Evolutionary conservation across 495 filamentous ascomycete species (phyloP).

Genomic region (Zalerion maritima): DNA sequence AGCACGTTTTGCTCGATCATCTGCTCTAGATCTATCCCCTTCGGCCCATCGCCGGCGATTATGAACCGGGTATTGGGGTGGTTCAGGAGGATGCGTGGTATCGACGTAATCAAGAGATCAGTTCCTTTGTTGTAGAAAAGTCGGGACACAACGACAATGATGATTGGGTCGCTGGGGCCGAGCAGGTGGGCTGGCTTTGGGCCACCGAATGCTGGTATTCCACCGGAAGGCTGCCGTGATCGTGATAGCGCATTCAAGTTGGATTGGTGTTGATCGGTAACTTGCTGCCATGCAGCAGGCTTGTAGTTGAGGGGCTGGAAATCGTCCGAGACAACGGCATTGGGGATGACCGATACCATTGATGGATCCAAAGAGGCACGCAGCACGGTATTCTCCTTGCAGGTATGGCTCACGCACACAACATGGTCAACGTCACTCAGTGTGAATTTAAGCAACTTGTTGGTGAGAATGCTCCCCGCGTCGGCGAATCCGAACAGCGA

Average conservation of each 20-base stretch:
- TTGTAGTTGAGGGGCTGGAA: slow-evolving; percentile 54
- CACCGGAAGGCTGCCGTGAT: slow-evolving; percentile 7
- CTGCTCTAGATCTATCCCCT: slow-evolving; percentile 93
- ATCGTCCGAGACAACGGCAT: slow-evolving; percentile 92
- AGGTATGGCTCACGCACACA: slow-evolving; percentile 95
- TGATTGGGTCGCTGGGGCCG: slow-evolving; percentile 74
- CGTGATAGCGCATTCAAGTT: slow-evolving; percentile 16
- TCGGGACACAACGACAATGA: slow-evolving; percentile 91
- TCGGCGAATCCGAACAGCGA: slow-evolving; percentile 97
- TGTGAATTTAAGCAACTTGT: slow-evolving; percentile 91
- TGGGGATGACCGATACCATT: slow-evolving; percentile 96
- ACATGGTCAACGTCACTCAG: slow-evolving; percentile 96
- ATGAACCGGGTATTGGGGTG: slow-evolving; percentile 94
- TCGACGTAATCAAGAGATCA: slow-evolving; percentile 83
- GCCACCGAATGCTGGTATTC: slow-evolving; percentile 11
- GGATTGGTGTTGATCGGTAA: slow-evolving; percentile 6
- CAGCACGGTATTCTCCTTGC: slow-evolving; percentile 96
- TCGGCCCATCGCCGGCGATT: slow-evolving; percentile 87
- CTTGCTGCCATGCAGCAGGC: slow-evolving; percentile 16
- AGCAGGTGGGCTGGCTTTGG: slow-evolving; percentile 36
- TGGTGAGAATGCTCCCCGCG: slow-evolving; percentile 87
- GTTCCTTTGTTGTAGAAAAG: slow-evolving; percentile 99
- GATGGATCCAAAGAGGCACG: slow-evolving; percentile 86
- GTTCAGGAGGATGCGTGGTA: slow-evolving; percentile 75
- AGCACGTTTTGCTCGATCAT: slow-evolving; percentile 95